Evolutionary conservation across 441 rosid genomes (phyloP), one percentile per base, ranked within the genome.

Genomic region (Corymbia calophylla): DNA sequence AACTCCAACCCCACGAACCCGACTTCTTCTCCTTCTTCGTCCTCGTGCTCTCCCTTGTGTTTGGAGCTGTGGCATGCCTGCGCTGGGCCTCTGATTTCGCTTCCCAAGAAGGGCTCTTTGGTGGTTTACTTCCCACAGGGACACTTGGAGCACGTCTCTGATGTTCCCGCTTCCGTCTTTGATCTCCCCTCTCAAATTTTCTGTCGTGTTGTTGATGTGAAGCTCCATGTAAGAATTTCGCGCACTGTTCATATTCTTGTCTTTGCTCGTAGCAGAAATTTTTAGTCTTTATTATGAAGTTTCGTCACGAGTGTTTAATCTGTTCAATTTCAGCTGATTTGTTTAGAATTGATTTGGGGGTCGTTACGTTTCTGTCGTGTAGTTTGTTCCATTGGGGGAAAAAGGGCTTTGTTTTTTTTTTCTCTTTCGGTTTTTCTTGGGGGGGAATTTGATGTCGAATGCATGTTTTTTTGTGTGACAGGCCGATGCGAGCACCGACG

Each of bases 21-120:
- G 68, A 88, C 95, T 49, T 90, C 88, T 87, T 89, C 93, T 87
- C 87, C 93, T 91, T 91, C 94, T 87, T 93, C 96, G 31, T 44
- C 88, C 64, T 66, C 77, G 21, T 66, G 49, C 88, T 87, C 62
- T 66, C 87, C 66, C 90, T 81, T 98, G 44, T 97, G 99, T 92
- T 89, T 96, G 92, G 99, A 98, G 96, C 96, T 98, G 29, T 98
- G 99, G 99, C 99, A 98, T 89, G 99, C 99, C 85, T 98, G 99
- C 91, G 99, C 99, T 44, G 99, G 99, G 68, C 99, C 99, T 53
- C 95, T 97, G 2, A 94, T 95, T 88, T 96, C 98, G 81, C 94
- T 98, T 80, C 99, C 99, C 4, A 96, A 93, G 95, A 96, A 91
- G 93, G 98, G 99, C 82, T 92, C 95, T 91, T 89, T 94, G 70